A percentile compares a stretch with the other conserved stretches of the same genome.
phyloP scores from a whole-genome alignment of 2,329 filamentous ascomycete species.

The Beauveria varroae region DNA sequence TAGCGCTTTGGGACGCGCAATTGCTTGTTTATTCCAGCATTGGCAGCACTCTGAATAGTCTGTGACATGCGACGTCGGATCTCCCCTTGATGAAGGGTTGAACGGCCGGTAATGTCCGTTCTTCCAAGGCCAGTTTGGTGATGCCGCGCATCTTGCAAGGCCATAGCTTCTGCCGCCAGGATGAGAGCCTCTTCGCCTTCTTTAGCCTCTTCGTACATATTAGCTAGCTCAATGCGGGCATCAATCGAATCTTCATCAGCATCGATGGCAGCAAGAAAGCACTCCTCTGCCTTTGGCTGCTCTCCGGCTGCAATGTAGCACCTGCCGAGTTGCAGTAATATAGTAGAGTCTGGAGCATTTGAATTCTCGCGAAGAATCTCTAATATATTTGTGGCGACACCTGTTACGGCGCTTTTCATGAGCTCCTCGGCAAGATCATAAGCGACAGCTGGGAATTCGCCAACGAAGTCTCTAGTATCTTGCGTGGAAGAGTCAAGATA shows the following conservation, averaged over 20 bases:
- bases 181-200: constrained; percentile 70
- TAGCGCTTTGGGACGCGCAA: constrained; percentile 31
- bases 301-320: constrained; percentile 62
- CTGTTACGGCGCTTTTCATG: constrained; percentile 19
- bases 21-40: neutral
- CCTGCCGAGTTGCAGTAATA: constrained; percentile 50
- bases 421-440: constrained; percentile 53
- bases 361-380: constrained; percentile 43
- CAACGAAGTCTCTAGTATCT: constrained; percentile 39
- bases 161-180: constrained; percentile 67
- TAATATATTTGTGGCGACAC: constrained; percentile 46
- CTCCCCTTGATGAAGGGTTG: neutral
- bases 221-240: constrained; percentile 71
- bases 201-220: constrained; percentile 71
- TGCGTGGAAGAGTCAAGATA: constrained; percentile 60
- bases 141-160: constrained; percentile 44
- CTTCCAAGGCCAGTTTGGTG: constrained; percentile 22
- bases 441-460: constrained; percentile 71
- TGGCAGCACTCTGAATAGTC: neutral
- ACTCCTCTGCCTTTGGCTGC: constrained; percentile 64
- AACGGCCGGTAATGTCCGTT: constrained; percentile 1
- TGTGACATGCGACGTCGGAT: neutral
- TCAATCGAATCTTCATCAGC: constrained; percentile 65
- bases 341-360: constrained; percentile 42
- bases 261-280: constrained; percentile 67